Conservation (phyloP, 768 basidiomycete species). For the Coprinopsis sp. region DNA sequence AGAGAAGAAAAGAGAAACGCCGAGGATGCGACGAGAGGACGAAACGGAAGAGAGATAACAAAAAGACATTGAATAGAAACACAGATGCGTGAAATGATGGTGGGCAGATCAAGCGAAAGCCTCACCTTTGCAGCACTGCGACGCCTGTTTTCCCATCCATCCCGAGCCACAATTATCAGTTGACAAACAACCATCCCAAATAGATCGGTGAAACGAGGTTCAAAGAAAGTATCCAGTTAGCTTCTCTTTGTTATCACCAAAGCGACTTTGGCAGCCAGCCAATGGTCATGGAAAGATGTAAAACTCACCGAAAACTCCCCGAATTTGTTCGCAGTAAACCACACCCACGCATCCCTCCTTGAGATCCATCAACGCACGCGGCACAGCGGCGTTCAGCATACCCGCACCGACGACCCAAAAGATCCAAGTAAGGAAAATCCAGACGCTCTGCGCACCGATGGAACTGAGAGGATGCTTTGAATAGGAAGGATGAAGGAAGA, state of each 20-base stretch:
- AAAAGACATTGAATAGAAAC: background rate
- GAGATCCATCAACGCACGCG: constrained; percentile 32
- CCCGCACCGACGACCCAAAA: constrained; percentile 58
- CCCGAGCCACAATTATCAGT: background rate
- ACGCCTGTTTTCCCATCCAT: too few relatives aligned
- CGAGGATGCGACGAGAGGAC: background rate
- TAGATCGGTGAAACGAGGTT: too few relatives aligned
- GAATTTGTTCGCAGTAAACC: constrained; percentile 55
- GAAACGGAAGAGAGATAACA: background rate
- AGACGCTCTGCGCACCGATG: constrained; percentile 54
- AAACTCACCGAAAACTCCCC: constrained; percentile 44
- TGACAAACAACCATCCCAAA: too few relatives aligned
- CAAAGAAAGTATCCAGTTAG: too few relatives aligned
- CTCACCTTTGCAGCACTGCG: constrained; percentile 51
- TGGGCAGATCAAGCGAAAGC: constrained; percentile 4
- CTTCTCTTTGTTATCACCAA: too few relatives aligned
- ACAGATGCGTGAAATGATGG: background rate
- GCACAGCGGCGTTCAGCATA: constrained; percentile 45
- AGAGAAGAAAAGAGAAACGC: constrained; percentile 11
- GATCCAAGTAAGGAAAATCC: constrained; percentile 55
- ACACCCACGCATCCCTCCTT: constrained; percentile 36
- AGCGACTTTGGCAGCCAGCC: too few relatives aligned
- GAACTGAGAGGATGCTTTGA: constrained; percentile 50
- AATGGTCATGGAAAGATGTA: too few relatives aligned
- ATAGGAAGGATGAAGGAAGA: constrained; percentile 59